Base-by-base conservation (phyloP, 2,329 filamentous ascomycete genomes). In the Saccharata proteae region DNA sequence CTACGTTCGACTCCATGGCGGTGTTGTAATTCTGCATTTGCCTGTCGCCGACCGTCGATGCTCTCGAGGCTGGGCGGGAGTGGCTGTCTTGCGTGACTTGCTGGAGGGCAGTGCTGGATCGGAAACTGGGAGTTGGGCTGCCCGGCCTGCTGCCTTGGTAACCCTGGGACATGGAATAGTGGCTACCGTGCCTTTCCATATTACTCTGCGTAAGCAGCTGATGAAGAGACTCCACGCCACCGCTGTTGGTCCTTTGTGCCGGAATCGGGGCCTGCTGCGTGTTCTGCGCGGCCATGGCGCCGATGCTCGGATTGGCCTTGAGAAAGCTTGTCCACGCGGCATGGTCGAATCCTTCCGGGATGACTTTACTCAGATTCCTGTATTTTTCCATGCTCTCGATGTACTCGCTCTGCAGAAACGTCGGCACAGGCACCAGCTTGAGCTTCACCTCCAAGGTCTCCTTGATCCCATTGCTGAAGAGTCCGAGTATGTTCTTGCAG, bases 401-500 rank as follows among this genome's bases (percentile, higher is more conserved):
- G 43, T 73, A 74, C 54, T 76, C 69, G 39, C 61, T 70, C 49
- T 75, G 70, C 40, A 70, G 54, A 18, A 66, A 67, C 31, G 71
- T 80, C 12, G 77, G 69, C 20, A 93, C 77, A 11, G 79, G 78
- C 2, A 85, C 79, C 35, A 98, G 66, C 49, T 83, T 85, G 38
- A 98, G 66, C 54, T 80, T 93, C 42, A 98, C 88, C 59, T 98
- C 90, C 37, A 98, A 61, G 1, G 82, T 96, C 57, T 96, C 86
- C 43, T 78, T 80, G 37, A 78, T 69, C 18, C 82, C 84, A 46
- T 80, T 83, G 22, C 76, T 77, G 51, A 96, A 93, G 15, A 94
- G 65, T 7, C 80, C 82, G 26, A 93, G 65, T 26, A 85, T 61
- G 51, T 93, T 94, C 50, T 80, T 83, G 48, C 81, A 84, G 33